Conservation (phyloP, 495 filamentous ascomycete species). For the Diplogelasinospora grovesii region DNA sequence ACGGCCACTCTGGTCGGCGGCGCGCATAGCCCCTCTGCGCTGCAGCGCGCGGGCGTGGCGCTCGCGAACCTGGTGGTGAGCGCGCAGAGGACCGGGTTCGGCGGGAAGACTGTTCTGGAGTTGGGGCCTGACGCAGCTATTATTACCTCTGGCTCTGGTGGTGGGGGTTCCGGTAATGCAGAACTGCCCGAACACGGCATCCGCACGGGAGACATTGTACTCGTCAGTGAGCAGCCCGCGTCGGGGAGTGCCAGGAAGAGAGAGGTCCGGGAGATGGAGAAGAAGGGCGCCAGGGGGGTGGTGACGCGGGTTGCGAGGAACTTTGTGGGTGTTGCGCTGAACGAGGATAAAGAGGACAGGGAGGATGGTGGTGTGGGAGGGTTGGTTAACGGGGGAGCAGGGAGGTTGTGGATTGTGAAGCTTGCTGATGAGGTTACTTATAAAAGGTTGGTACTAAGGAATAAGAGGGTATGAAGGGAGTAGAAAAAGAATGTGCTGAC, state of each 20-base stretch:
- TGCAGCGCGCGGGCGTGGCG: conserved; percentile 82
- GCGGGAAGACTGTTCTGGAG: conserved; percentile 80
- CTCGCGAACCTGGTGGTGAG: conserved; percentile 68
- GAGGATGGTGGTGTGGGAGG: conserved; percentile 59
- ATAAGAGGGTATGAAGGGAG: neutral
- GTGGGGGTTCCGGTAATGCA: no score
- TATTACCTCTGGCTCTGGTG: conserved; percentile 9
- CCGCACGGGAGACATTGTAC: conserved; percentile 79
- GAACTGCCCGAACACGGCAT: conserved; percentile 77
- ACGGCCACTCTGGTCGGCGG: conserved; percentile 65
- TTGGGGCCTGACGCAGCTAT: conserved; percentile 69
- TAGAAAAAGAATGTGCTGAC: no score
- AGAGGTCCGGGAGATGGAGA: conserved; percentile 57
- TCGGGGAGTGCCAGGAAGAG: conserved; percentile 68
- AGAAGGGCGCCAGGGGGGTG: conserved; percentile 69
- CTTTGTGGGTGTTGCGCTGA: conserved; percentile 65
- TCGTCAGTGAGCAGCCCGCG: conserved; percentile 66
- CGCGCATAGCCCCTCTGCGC: conserved; percentile 59
- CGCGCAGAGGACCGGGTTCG: conserved; percentile 85
- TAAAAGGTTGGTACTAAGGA: conserved; percentile 44
- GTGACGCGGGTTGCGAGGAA: conserved; percentile 61
- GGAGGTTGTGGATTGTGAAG: conserved; percentile 70
- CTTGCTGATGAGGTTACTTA: conserved; percentile 93
- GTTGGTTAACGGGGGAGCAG: conserved; percentile 60
- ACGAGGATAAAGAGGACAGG: conserved; percentile 50